Percentiles rank a stretch among this genome's conserved stretches.
Evolutionary conservation across 1,139 yeast species (phyloP).

Genomic region (Geotrichum candidum): DNA sequence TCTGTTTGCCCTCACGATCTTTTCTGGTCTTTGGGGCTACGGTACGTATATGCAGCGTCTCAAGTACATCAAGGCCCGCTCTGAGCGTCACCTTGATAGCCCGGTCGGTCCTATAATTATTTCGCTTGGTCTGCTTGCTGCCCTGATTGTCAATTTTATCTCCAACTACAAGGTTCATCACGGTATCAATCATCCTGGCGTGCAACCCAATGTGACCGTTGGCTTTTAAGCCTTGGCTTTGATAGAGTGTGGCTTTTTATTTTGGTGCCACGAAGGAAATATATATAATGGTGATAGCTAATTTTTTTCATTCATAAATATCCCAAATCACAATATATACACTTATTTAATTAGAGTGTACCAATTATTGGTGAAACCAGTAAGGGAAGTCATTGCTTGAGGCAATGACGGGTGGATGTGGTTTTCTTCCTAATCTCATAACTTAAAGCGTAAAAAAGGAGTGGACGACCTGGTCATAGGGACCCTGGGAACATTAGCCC

Average conservation of each 20-base stretch:
- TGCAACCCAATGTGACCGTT: neutral
- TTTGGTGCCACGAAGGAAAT: neutral
- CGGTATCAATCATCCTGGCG: neutral
- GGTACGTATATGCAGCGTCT: conserved; percentile 66
- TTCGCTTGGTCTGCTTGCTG: conserved; percentile 60
- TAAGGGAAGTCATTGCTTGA: no score
- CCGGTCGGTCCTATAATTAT: conserved; percentile 81
- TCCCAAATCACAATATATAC: no score
- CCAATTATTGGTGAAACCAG: no score
- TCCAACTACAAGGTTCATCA: conserved; percentile 15
- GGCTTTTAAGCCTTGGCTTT: neutral
- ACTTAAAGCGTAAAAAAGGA: no score
- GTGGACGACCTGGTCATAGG: no score
- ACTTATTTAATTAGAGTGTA: no score
- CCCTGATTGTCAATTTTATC: conserved; percentile 62
- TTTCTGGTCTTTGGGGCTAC: conserved; percentile 88
- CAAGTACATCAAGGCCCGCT: conserved; percentile 67
- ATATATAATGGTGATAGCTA: no score
- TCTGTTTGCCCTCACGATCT: conserved; percentile 73
- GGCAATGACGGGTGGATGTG: no score
- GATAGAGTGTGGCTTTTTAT: neutral
- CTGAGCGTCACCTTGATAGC: conserved; percentile 83
- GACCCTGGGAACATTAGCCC: no score
- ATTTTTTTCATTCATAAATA: no score
- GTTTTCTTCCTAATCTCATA: no score